phyloP scores from a whole-genome alignment of 306 rosid species.

The Castanea crenata region DNA sequence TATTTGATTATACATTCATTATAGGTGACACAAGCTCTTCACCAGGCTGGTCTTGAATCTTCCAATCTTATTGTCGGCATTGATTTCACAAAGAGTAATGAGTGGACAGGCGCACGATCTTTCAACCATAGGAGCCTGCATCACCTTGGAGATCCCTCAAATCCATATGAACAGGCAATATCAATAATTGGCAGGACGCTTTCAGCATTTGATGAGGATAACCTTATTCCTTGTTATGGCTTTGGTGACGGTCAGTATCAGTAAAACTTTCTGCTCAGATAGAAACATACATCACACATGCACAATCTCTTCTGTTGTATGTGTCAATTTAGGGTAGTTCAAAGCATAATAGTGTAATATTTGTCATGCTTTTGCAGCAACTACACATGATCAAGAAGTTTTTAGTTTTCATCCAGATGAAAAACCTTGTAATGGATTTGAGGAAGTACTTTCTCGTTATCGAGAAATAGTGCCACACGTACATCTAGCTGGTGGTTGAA shows the following conservation, averaged over 20 bases:
- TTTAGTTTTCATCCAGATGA: conserved; percentile 27
- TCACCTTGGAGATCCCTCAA: conserved; percentile 25
- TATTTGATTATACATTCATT: neutral
- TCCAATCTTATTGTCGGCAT: conserved; percentile 31
- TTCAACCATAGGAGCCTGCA: conserved; percentile 29
- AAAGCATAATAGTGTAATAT: neutral
- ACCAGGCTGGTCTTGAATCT: conserved; percentile 32
- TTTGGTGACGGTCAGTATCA: conserved; percentile 33
- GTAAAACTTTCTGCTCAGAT: neutral
- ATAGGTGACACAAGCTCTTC: conserved; percentile 32
- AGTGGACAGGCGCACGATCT: conserved; percentile 33
- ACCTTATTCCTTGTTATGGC: conserved; percentile 37
- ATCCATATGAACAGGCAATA: conserved; percentile 38
- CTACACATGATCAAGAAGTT: conserved; percentile 26
- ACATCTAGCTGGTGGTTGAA: conserved; percentile 18
- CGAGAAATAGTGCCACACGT: conserved; percentile 26
- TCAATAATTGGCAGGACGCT: conserved; percentile 36
- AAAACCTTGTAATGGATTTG: conserved; percentile 26
- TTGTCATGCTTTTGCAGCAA: conserved; percentile 16
- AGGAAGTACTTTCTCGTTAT: conserved; percentile 31
- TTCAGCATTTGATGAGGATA: conserved; percentile 28
- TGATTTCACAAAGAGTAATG: conserved; percentile 38
- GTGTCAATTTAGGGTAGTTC: neutral
- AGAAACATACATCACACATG: neutral
- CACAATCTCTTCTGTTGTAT: neutral